These are phyloP conservation scores for Fusarium sarcochroum DNA, from an alignment of 2,329 filamentous ascomycete species.

Conservation along the genomic window DNA sequence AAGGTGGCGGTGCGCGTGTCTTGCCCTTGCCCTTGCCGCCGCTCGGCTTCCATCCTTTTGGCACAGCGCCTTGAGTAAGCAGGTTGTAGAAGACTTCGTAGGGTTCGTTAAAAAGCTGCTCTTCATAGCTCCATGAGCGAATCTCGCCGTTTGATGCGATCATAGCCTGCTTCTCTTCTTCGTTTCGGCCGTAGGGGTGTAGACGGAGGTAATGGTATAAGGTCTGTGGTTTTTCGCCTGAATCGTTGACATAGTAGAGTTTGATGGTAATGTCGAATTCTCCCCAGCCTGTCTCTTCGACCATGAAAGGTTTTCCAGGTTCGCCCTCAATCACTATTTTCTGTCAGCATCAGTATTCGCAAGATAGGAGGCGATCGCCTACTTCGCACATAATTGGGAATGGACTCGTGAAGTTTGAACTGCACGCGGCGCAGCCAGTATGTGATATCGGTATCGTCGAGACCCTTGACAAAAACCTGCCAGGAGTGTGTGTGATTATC, in stretches of 20 bases:
- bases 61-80: constrained; percentile 79
- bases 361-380: constrained; percentile 47
- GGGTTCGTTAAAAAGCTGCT: constrained; percentile 97
- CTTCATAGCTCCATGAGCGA: constrained; percentile 87
- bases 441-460: constrained; percentile 90
- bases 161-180: constrained; percentile 77
- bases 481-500: constrained; percentile 97
- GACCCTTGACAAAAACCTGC: constrained; percentile 92
- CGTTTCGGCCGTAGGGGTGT: constrained; percentile 88
- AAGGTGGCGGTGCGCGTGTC: constrained; percentile 57
- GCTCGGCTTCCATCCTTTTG: constrained; percentile 59
- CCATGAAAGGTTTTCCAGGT: constrained; percentile 78
- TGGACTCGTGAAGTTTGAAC: constrained; percentile 98
- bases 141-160: constrained; percentile 73
- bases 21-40: constrained; percentile 69
- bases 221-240: constrained; percentile 94
- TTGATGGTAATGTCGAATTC: constrained; percentile 98
- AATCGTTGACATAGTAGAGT: constrained; percentile 90
- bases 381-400: constrained; percentile 89
- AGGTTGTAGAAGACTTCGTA: constrained; percentile 92
- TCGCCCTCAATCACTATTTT: constrained; percentile 77
- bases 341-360: constrained; percentile 33
- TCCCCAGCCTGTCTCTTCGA: constrained; percentile 96
- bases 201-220: constrained; percentile 92
- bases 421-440: constrained; percentile 98